Percentiles rank a stretch among this genome's conserved stretches.
Evolutionary conservation across 1,284 basidiomycete genomes (phyloP).

Genomic region (Tylopilus orsonianus): DNA sequence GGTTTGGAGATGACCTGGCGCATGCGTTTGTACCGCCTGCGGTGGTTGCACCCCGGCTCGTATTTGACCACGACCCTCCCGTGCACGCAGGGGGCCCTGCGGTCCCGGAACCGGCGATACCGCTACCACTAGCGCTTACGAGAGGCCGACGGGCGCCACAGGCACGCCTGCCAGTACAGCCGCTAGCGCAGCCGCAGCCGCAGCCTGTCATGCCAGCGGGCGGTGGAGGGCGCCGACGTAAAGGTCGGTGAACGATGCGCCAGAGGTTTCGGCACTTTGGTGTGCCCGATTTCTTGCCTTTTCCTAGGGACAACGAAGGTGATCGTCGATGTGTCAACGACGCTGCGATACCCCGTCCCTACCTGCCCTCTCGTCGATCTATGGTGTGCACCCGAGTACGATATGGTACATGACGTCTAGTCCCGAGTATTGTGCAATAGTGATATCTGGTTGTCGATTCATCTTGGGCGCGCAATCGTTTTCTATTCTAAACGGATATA

Average conservation of each 20-base stretch:
- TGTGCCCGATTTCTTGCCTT: not conserved
- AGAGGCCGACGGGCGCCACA: not conserved
- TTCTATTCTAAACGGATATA: too few relatives aligned
- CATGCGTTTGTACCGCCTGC: slow-evolving; percentile 12
- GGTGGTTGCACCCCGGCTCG: too few relatives aligned
- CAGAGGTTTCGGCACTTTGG: not conserved
- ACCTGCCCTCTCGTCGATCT: not conserved
- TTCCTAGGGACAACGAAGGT: not conserved
- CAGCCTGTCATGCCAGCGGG: slow-evolving; percentile 8
- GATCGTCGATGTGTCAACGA: not conserved
- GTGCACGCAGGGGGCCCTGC: too few relatives aligned
- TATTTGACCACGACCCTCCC: too few relatives aligned
- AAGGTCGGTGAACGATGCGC: slow-evolving; percentile 5
- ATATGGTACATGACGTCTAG: not conserved
- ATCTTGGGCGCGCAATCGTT: too few relatives aligned
- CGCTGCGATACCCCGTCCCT: slow-evolving; percentile 1
- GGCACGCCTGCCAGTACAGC: not conserved
- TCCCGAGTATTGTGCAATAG: not conserved
- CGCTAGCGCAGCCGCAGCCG: not conserved
- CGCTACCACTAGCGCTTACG: not conserved
- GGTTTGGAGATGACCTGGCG: slow-evolving; percentile 16
- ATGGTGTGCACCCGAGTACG: not conserved
- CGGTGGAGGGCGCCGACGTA: slow-evolving; percentile 4
- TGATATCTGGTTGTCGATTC: not conserved
- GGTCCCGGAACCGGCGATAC: not conserved